Evolutionary conservation across 2,329 filamentous ascomycete species (phyloP).

Genomic region (Beauveria bassiana): DNA sequence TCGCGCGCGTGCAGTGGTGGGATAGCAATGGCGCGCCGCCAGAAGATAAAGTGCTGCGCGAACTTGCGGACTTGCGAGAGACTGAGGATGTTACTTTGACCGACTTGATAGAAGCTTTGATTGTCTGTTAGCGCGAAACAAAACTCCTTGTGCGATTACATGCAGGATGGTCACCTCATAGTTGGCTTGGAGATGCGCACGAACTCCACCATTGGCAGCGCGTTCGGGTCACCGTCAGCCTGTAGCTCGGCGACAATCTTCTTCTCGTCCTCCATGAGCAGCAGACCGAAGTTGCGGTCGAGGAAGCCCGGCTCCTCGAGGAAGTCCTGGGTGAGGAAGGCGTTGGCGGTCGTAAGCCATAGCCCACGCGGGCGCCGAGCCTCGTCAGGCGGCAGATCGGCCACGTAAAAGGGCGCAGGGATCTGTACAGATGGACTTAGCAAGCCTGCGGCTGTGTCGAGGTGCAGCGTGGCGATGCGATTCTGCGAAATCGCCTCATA

Average conservation of each 20-base stretch:
- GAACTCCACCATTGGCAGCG: slow-evolving; percentile 72
- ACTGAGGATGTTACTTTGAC: slow-evolving; percentile 63
- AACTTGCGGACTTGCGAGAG: slow-evolving; percentile 77
- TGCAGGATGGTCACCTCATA: slow-evolving; percentile 42
- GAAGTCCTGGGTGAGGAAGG: slow-evolving; percentile 61
- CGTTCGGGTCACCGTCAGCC: slow-evolving; percentile 66
- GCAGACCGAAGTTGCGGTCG: slow-evolving; percentile 78
- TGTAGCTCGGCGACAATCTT: slow-evolving; percentile 68
- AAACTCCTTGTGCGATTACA: not conserved
- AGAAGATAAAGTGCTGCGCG: slow-evolving; percentile 90
- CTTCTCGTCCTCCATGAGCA: slow-evolving; percentile 77
- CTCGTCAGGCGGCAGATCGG: slow-evolving; percentile 62
- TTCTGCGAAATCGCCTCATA: slow-evolving; percentile 76
- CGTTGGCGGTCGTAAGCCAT: slow-evolving; percentile 82
- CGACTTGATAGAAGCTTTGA: slow-evolving; percentile 56
- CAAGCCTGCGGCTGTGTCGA: slow-evolving; percentile 54
- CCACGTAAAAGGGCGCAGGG: slow-evolving; percentile 59
- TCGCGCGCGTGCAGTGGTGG: slow-evolving; percentile 84
- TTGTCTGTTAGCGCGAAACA: not conserved
- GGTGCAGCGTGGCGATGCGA: slow-evolving; percentile 75
- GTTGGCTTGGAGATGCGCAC: slow-evolving; percentile 66
- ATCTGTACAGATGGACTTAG: slow-evolving; percentile 58
- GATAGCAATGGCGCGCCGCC: slow-evolving; percentile 86
- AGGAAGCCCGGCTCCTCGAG: slow-evolving; percentile 59
- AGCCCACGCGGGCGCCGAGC: slow-evolving; percentile 61